Evolutionary conservation across 2,329 filamentous ascomycete genomes (phyloP), one percentile per base, ranked within the genome.

Genomic region (Cadophora sp.): DNA sequence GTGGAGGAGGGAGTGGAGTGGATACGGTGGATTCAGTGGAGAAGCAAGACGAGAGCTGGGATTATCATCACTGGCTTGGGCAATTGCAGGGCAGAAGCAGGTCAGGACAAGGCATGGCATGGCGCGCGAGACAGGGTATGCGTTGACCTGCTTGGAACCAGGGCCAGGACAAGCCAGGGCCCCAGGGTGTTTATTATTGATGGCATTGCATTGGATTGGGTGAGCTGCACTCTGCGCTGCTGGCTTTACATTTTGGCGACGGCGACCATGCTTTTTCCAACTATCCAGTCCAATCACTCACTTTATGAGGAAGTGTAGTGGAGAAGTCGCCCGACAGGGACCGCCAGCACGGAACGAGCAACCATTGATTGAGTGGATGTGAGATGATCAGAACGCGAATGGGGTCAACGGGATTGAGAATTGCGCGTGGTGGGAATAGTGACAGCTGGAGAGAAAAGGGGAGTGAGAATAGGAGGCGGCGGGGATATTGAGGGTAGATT

Each of bases 201-300:
- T 55, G 26, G 55, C n/a, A 61, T 61, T 61, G 37, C 12, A 60
- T 61, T 46, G 34, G 58, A 61, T 61, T 61, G 58, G 37, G 9
- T 61, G 55, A 27, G 31, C 29, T 16, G 11, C 19, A 14, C 14
- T 43, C 40, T 16, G 11, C 11, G 40, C 40, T 43, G 40, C 40
- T 60, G 58, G 34, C 19, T 29, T 27, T 61, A 43, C 40, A 46
- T 43, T 43, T 34, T 61, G 50, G 58, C 22, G 31, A 22, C 31
- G 58, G 34, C 58, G 40, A 29, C 58, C 37, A 46, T 61, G 58
- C 58, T 61, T 61, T 46, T 61, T 61, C 58, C 58, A 58, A 37
- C 29, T 11, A n/a, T 34, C 29, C 55, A 34, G 26, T 31, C 53
- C 27, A 56, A 29, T 31, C 55, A 58, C 31, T 58, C 55, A 37